A percentile compares a stretch with the other conserved stretches of the same genome.
These are phyloP conservation scores for Penicillium griseofulvum DNA, from an alignment of 2,329 filamentous ascomycete species.

Conservation along the genomic window DNA sequence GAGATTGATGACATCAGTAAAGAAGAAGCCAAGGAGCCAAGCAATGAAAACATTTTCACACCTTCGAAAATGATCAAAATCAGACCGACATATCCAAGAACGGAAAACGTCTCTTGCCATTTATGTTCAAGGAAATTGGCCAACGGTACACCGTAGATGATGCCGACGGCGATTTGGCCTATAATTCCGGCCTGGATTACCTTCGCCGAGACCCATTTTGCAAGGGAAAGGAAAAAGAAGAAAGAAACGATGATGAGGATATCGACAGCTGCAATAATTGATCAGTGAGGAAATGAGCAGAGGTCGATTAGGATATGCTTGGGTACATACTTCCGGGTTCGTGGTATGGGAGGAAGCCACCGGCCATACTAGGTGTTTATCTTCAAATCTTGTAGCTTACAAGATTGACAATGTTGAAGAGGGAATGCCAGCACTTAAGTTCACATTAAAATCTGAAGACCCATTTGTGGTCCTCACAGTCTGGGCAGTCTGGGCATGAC, in stretches of 20 bases:
- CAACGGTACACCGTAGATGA: constrained; percentile 48
- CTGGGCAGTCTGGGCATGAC: not conserved
- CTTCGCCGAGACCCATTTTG: constrained; percentile 44
- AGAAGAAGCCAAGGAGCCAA: constrained; percentile 1
- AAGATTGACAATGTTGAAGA: not conserved
- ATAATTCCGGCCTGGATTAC: constrained; percentile 48
- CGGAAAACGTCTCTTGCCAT: constrained; percentile 50
- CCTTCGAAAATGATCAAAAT: constrained; percentile 52
- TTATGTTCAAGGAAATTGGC: constrained; percentile 44
- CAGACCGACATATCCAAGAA: constrained; percentile 49
- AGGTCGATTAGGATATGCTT: not conserved
- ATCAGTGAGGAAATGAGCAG: constrained; percentile 6
- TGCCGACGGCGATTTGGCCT: constrained; percentile 49
- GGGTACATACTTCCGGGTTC: constrained; percentile 37
- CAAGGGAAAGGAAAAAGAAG: constrained; percentile 45
- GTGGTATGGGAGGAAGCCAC: constrained; percentile 40
- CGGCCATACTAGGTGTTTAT: constrained; percentile 11
- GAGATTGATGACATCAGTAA: constrained; percentile 9
- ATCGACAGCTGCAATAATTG: constrained; percentile 33
- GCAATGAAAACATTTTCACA: constrained; percentile 5
- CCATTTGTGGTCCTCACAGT: not conserved
- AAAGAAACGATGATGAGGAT: constrained; percentile 47
- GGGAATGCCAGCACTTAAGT: not conserved
- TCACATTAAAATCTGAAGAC: not conserved
- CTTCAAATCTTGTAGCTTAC: not conserved